Evolutionary conservation across 1,284 basidiomycete species (phyloP), one percentile per base, ranked within the genome.

Genomic region (Apiotrichum veenhuisii): DNA sequence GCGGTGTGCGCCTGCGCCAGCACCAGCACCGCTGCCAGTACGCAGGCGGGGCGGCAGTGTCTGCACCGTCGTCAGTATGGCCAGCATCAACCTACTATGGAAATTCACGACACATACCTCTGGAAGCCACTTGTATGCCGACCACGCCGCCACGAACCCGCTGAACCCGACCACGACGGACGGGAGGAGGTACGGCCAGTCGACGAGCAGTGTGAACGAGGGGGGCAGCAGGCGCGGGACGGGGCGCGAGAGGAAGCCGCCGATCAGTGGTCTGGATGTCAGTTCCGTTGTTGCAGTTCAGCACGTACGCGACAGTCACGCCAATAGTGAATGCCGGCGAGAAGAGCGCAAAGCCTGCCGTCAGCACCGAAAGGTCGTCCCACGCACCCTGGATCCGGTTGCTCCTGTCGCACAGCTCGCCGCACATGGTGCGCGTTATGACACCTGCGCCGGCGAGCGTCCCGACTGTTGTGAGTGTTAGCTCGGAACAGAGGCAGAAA

Each of bases 141-240:
- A 42, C 14, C 64, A 43, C 7, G 61, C 60, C 0, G 68, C 59
- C 2, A 60, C 33, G 17, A 69, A 40, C 0, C 68, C 68, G 15
- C 61, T 48, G 17, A 56, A 20, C 11, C 65, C 69, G 1, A 65
- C 62, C 3, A 70, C 54, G 0, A 72, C 22, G 2, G 72, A 66
- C 0, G 74, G 74, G 14, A 72, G 57, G 11, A 76, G 69, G 50
- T 74, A 75, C 3, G 72, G 72, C 34, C 66, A 64, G 11, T 48
- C 25, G 3, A 50, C 45, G 33, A 74, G 64, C 3, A 70, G 54
- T 0, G 57, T 61, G 47, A 59, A 68, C 17, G 67, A 67, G 3
- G 51, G 43, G 3, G 70, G 58, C 2, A 71, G 50, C 2, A 74
- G 50, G 5, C 64, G 50, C 0, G 70, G 68, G 2, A 70, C 66